Evolutionary conservation across 306 rosid genomes (phyloP), one percentile per base, ranked within the genome.

Genomic region (Clitoria ternatea): DNA sequence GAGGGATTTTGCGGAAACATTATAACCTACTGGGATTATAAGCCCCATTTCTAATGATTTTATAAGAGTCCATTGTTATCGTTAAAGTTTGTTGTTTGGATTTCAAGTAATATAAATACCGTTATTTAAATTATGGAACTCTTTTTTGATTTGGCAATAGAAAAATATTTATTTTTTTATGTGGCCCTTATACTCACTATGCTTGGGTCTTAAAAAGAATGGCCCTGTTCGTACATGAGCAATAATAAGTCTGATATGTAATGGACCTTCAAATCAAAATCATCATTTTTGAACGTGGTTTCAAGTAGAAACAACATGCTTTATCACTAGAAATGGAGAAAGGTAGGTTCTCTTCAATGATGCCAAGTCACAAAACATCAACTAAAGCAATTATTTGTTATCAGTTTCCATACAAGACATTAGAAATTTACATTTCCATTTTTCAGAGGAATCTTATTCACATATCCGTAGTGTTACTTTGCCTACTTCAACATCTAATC

Each of bases 391-490:
- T 22, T 55, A 18, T 45, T 9, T 60, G 26, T 61, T 18, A 55
- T 8, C 13, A 42, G 37, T 24, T 53, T 24, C 30, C 11, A 10
- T 33, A 5, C 39, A 69, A 37, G 52, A 52, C 47, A 66, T 52
- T 47, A 11, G 3, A n/a, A 35, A 18, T 33, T 50, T 35, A 68
- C 33, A 32, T n/a, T n/a, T n/a, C n/a, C n/a, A n/a, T n/a, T 22
- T 36, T 67, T 69, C 52, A 52, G 74, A 35, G n/a, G 57, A 44
- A 29, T 71, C 55, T 44, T 43, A 42, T 70, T 43, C n/a, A 37
- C 20, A 43, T n/a, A n/a, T 56, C 20, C 35, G 5, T 23, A 27
- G 43, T 15, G 27, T 57, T 23, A 23, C 37, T 40, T 30, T 10
- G 4, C 8, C 27, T 48, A 60, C 47, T 40, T 77, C 19, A 61